These are phyloP conservation scores for Acer campestre DNA, from an alignment of 345 rosid species.

Conservation along the genomic window DNA sequence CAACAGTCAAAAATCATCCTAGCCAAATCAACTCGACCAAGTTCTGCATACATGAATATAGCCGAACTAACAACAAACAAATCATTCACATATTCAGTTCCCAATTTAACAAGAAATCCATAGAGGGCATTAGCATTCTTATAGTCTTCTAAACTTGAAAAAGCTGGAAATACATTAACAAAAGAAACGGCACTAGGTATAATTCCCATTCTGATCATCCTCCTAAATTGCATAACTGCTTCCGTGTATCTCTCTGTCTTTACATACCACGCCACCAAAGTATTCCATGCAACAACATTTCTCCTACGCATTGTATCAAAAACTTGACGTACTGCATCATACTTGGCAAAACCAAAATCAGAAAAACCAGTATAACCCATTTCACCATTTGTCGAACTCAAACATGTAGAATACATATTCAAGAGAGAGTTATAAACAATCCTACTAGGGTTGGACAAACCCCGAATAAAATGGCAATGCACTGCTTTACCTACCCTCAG, in stretches of 20 bases:
- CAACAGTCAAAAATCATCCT: conserved; percentile 69
- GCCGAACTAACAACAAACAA: conserved; percentile 75
- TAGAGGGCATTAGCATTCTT: conserved; percentile 55
- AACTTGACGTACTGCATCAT: conserved; percentile 61
- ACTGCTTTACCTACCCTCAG: conserved; percentile 63
- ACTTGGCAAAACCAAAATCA: conserved; percentile 30
- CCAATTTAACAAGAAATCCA: conserved; percentile 67
- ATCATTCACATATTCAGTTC: conserved; percentile 62
- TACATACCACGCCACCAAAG: conserved; percentile 75
- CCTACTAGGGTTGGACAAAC: conserved; percentile 64
- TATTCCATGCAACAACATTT: conserved; percentile 86
- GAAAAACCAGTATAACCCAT: conserved; percentile 3
- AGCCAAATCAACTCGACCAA: conserved; percentile 59
- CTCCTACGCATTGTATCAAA: conserved; percentile 66
- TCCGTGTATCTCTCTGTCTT: conserved; percentile 58
- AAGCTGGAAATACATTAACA: conserved; percentile 77
- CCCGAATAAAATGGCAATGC: conserved; percentile 79
- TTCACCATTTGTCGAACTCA: conserved; percentile 32
- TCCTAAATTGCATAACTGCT: conserved; percentile 58
- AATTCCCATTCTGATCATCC: conserved; percentile 67
- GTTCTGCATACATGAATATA: conserved; percentile 67
- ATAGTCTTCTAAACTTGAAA: conserved; percentile 44
- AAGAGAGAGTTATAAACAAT: conserved; percentile 76
- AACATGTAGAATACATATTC: conserved; percentile 75
- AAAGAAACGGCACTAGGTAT: conserved; percentile 76